Evolutionary conservation across 371 early-diverging fungal genomes (phyloP).

Genomic region (Haplosporangium sp.): DNA sequence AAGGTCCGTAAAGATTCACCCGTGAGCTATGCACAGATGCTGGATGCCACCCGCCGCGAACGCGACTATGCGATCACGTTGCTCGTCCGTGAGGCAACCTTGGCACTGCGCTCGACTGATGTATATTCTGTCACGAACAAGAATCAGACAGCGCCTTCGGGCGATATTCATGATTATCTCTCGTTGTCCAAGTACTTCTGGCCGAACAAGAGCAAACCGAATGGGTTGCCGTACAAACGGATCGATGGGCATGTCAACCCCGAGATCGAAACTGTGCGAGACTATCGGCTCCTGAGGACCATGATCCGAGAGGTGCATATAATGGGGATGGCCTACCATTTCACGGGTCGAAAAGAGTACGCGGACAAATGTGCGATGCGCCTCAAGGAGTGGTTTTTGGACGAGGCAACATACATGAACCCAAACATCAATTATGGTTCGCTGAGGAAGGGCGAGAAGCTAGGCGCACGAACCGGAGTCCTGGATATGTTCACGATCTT

Average conservation of each 20-base stretch:
- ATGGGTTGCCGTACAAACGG: slow-evolving; percentile 62
- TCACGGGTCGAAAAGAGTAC: slow-evolving; percentile 61
- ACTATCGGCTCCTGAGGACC: slow-evolving; percentile 56
- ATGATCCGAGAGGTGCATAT: slow-evolving; percentile 61
- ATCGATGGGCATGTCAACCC: slow-evolving; percentile 65
- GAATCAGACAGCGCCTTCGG: slow-evolving; percentile 56
- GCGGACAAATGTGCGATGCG: slow-evolving; percentile 56
- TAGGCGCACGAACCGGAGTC: slow-evolving; percentile 59
- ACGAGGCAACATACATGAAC: slow-evolving; percentile 65
- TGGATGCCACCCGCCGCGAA: slow-evolving; percentile 38
- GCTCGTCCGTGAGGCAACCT: slow-evolving; percentile 38
- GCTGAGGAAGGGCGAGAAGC: slow-evolving; percentile 56
- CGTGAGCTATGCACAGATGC: slow-evolving; percentile 35
- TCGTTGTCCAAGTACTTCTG: slow-evolving; percentile 66
- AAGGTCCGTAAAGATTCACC: slow-evolving; percentile 29
- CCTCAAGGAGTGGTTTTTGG: slow-evolving; percentile 62
- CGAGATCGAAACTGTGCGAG: slow-evolving; percentile 58
- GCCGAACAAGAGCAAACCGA: slow-evolving; percentile 55
- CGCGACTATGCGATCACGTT: slow-evolving; percentile 44
- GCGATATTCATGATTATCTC: slow-evolving; percentile 65
- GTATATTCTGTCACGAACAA: slow-evolving; percentile 64
- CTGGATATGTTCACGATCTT: slow-evolving; percentile 59
- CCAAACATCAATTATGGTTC: slow-evolving; percentile 65
- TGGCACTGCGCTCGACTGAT: slow-evolving; percentile 46
- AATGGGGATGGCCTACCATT: slow-evolving; percentile 64